Conservation (phyloP, 2,329 filamentous ascomycete genomes). For the Colletotrichum shisoi region DNA sequence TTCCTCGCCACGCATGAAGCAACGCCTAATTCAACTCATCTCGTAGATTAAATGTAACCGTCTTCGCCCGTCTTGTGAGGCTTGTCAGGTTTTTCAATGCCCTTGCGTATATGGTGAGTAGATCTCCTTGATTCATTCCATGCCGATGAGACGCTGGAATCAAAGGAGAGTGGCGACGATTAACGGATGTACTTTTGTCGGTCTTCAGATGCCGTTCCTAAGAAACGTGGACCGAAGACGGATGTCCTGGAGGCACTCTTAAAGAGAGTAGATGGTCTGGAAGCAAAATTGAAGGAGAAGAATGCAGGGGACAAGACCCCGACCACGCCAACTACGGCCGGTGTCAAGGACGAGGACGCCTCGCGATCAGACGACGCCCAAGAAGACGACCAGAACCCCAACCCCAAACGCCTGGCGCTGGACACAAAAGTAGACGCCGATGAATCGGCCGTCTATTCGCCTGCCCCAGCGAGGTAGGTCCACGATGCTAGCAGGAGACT, state of each 20-base stretch:
- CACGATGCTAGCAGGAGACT: not conserved
- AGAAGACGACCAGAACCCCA: conserved; percentile 52
- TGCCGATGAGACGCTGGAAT: not conserved
- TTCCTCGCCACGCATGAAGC: not conserved
- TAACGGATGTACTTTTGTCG: conserved; percentile 9
- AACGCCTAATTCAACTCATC: conserved; percentile 30
- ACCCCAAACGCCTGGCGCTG: conserved; percentile 48
- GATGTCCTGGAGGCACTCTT: conserved; percentile 85
- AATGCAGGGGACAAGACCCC: conserved; percentile 53
- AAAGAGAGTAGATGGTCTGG: conserved; percentile 84
- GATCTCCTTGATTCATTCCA: not conserved
- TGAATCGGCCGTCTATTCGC: conserved; percentile 56
- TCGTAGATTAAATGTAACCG: conserved; percentile 89
- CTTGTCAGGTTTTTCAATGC: conserved; percentile 88
- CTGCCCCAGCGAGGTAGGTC: conserved; percentile 50
- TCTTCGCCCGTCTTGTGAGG: conserved; percentile 82
- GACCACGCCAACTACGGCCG: conserved; percentile 40
- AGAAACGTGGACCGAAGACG: conserved; percentile 89
- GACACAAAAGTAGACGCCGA: conserved; percentile 49
- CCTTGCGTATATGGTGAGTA: conserved; percentile 83
- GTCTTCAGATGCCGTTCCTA: conserved; percentile 78
- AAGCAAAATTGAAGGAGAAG: conserved; percentile 78
- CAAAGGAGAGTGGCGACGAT: conserved; percentile 7
- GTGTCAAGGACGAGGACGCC: conserved; percentile 41
- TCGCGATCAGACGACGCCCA: conserved; percentile 43